Base-by-base conservation (phyloP, 225 moss, liverwort and hornwort genomes). In the Sphagnum contortum region DNA sequence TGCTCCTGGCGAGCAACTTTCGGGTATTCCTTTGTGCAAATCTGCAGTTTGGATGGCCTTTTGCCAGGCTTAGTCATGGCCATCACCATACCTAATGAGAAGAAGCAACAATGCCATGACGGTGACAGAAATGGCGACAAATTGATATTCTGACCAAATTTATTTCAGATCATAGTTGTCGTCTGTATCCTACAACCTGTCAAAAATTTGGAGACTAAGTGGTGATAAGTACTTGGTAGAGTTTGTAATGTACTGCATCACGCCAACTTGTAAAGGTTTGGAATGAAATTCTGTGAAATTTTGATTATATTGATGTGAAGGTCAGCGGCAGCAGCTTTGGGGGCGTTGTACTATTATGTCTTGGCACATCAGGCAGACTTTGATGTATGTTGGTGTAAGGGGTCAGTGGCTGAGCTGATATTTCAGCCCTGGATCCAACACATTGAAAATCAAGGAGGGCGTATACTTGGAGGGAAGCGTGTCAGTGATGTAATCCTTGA, bases 361-460 rank as follows among this genome's bases (percentile, higher is more conserved):
- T 71, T 86, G 73, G 86, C 86, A 44, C 86, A 86, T 54, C 86
- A 86, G 73, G 80, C 86, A 60, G 86, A 86, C 62, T 86, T 86
- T 67, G 86, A 86, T 69, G 86, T 86, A 12, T 83, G 86, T 68
- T 86, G 86, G 86, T 86, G 86, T 55, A 86, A 76, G 47, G 80
- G 80, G 55, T 80, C 86, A 5, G 77, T 86, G 2, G 82, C 86
- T 56, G 86, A 86, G 80, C 60, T 66, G 49, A 83, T 86, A 48
- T 86, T 86, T 61, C 80, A 82, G 63, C 86, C 86, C 50, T 86
- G 86, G 86, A 77, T 86, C 69, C 73, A 79, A 49, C 12, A 66
- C 5, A 75, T 86, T 63, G 74, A 67, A 55, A 72, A 75, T 58
- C 77, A 69, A 72, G 86, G 86, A n/a, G 82, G 81, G 52, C 70